Percentiles rank a stretch among this genome's conserved stretches.
Evolutionary conservation across 108 stramenopile species (phyloP).

Genomic region (Bacterosira constricta): DNA sequence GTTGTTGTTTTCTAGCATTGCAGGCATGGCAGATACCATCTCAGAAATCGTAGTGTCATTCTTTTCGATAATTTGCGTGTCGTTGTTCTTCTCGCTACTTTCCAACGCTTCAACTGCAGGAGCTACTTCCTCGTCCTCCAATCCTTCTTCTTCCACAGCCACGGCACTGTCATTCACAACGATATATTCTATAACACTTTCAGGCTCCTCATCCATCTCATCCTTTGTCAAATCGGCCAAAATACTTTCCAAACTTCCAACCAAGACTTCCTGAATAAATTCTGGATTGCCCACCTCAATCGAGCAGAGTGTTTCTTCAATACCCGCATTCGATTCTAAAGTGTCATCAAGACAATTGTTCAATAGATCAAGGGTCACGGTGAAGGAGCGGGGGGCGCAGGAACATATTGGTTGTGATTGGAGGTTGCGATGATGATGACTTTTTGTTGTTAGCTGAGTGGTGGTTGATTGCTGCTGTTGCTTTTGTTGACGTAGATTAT

Average conservation of each 20-base stretch:
- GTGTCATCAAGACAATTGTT: constrained; percentile 4
- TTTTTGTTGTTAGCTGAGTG: too few relatives aligned
- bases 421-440: neutral
- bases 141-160: neutral
- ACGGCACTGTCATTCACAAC: neutral
- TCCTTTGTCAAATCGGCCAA: neutral
- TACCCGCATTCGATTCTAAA: constrained; percentile 11
- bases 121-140: too few relatives aligned
- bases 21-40: too few relatives aligned
- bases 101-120: too few relatives aligned
- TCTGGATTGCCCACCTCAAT: neutral
- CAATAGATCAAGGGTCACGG: constrained; percentile 4
- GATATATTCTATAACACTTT: too few relatives aligned
- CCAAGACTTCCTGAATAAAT: neutral
- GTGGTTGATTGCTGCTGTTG: too few relatives aligned
- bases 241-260: neutral
- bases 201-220: too few relatives aligned
- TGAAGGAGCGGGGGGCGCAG: constrained; percentile 10
- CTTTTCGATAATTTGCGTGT: too few relatives aligned
- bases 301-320: constrained; percentile 1
- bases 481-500: too few relatives aligned
- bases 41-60: too few relatives aligned
- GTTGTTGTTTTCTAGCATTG: too few relatives aligned
- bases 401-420: constrained; percentile 14
- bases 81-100: neutral